Conservation (phyloP, 257 asterid species). For the Solanum commersonii region DNA sequence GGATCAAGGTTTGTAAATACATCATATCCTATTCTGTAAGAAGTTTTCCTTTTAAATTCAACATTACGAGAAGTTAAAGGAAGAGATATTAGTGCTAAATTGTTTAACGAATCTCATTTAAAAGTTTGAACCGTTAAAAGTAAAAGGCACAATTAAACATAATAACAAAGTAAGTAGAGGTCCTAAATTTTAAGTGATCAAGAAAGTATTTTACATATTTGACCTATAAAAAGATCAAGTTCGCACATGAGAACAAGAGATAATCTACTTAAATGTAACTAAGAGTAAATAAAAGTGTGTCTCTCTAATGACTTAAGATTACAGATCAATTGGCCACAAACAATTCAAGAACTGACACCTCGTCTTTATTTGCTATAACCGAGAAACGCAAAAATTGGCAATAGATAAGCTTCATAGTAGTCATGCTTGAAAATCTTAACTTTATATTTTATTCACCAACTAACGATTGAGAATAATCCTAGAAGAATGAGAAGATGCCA, state of each 20-base stretch:
- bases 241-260: neutral
- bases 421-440: too few species aligned
- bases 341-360: too few species aligned
- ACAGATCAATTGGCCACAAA: too few species aligned
- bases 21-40: neutral
- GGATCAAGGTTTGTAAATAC: neutral
- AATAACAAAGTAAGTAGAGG: neutral
- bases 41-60: neutral
- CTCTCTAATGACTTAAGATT: too few species aligned
- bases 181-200: neutral
- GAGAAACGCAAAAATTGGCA: too few species aligned
- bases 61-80: neutral
- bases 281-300: too few species aligned
- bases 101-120: neutral
- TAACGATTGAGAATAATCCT: too few species aligned
- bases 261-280: neutral
- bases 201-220: neutral
- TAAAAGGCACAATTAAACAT: neutral
- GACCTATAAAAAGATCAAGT: neutral
- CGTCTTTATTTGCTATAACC: too few species aligned
- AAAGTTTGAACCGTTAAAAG: neutral
- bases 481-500: too few species aligned
- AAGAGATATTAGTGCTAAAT: neutral
- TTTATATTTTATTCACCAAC: too few species aligned
- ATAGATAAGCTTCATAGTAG: too few species aligned